Base-by-base conservation (phyloP, 1,139 yeast genomes). In the Blastobotrys serpentis region DNA sequence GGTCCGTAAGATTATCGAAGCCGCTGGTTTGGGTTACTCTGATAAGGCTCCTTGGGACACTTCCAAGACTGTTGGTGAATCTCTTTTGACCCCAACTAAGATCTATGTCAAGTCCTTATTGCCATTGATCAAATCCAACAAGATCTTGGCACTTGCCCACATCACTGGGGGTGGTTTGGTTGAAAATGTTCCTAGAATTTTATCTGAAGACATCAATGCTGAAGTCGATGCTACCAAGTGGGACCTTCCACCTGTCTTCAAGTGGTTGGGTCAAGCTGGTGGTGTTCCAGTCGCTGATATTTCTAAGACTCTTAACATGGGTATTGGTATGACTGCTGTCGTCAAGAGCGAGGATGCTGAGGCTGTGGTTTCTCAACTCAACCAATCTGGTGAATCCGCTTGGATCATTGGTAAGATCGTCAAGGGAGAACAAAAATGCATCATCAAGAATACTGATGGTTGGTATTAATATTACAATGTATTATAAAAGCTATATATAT, bases 81-180 rank as follows among this genome's bases (percentile, higher is more conserved):
- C 87, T 58, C 75, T 90, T 50, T 75, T 94, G 58, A 79, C 83
- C 2, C 98, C 99, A 47, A 94, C 98, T 4, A 82, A 86, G 65
- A 92, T 94, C 56, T 94, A 94, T 69, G 98, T 94, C 57, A 90
- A 88, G 70, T 95, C 90, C 61, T 71, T 92, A 52, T 75, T 92
- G 57, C 85, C 87, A 49, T 80, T 87, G 4, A 78, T 90, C 56
- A 78, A 77, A 61, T 73, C 84, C 63, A 83, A 77, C 42, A 73
- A 85, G 53, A 67, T 92, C 49, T 76, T 88, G 51, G 99, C 97
- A 52, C 77, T 94, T 66, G 96, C 98, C 4, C 96, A 94, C 66
- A 92, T 94, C 61, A 94, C 99, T 19, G 99, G 99, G 53, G 99
- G 99, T 63, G 99, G 99, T 51, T 76, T 94, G 46, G 84, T 92